phyloP scores from a whole-genome alignment of 139 green algal species.

The Pseudopediastrum boryanum region DNA sequence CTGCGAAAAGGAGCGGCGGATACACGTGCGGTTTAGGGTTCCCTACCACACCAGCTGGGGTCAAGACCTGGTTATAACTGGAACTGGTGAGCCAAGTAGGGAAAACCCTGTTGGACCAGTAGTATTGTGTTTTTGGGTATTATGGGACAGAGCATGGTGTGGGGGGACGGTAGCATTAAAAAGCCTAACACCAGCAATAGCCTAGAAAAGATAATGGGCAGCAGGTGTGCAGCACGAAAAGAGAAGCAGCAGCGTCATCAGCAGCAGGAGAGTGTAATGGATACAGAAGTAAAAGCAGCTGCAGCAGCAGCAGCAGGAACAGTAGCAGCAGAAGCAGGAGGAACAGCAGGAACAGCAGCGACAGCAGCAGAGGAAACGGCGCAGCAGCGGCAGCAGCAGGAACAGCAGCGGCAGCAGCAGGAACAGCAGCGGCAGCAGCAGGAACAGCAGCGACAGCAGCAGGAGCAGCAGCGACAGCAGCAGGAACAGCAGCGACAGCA shows the following conservation, averaged over 20 bases:
- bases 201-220: background rate
- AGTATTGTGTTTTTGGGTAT: background rate
- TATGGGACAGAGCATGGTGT: background rate
- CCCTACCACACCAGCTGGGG: constrained; percentile 68
- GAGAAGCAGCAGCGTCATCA: background rate
- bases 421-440: background rate
- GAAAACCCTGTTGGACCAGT: background rate
- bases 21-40: constrained; percentile 60
- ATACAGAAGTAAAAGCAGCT: background rate
- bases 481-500: background rate
- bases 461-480: background rate
- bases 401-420: background rate
- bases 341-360: background rate
- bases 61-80: constrained; percentile 54
- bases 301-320: background rate
- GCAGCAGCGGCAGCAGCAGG: too few species aligned
- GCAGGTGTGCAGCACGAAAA: background rate
- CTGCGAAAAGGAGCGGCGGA: constrained; percentile 34
- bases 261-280: background rate
- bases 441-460: background rate
- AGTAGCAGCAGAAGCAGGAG: background rate
- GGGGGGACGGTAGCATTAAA: background rate
- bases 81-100: constrained; percentile 36
- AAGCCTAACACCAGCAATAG: background rate
- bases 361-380: background rate